These are phyloP conservation scores for Jatropha curcas DNA, from an alignment of 345 rosid species.

Conservation along the genomic window DNA sequence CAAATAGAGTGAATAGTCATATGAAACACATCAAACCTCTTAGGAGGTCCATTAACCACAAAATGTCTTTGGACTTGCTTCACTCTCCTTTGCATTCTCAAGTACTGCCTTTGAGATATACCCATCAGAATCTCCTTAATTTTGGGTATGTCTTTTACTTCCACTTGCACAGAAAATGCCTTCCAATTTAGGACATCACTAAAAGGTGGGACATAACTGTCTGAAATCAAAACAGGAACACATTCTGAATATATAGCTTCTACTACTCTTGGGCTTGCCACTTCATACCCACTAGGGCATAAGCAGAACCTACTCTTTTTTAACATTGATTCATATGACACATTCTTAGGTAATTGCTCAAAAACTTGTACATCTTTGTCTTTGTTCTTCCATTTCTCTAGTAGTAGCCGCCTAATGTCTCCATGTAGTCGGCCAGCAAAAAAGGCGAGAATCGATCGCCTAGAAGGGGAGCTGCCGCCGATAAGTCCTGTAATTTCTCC, in stretches of 20 bases:
- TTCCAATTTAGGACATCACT: slow-evolving; percentile 65
- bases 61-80: slow-evolving; percentile 47
- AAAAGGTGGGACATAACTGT: slow-evolving; percentile 50
- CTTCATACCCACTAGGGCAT: slow-evolving; percentile 64
- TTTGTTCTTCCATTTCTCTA: slow-evolving; percentile 59
- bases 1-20: slow-evolving; percentile 44
- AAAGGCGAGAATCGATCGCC: slow-evolving; percentile 60
- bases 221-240: slow-evolving; percentile 61
- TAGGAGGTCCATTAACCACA: slow-evolving; percentile 31
- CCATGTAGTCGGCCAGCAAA: slow-evolving; percentile 73
- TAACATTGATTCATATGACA: slow-evolving; percentile 51
- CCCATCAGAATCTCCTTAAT: slow-evolving; percentile 44
- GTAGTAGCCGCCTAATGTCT: slow-evolving; percentile 50
- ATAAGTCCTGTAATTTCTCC: slow-evolving; percentile 56
- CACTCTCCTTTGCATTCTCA: slow-evolving; percentile 42
- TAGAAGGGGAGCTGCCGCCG: slow-evolving; percentile 43
- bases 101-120: slow-evolving; percentile 29
- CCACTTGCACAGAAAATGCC: slow-evolving; percentile 50
- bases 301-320: slow-evolving; percentile 58
- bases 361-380: slow-evolving; percentile 59
- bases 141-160: slow-evolving; percentile 41
- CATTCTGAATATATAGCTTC: slow-evolving; percentile 71
- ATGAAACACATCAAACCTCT: slow-evolving; percentile 41
- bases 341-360: slow-evolving; percentile 40
- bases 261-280: slow-evolving; percentile 55